Conservation (phyloP, 768 basidiomycete genomes). For the Lentinus tigrinus region DNA sequence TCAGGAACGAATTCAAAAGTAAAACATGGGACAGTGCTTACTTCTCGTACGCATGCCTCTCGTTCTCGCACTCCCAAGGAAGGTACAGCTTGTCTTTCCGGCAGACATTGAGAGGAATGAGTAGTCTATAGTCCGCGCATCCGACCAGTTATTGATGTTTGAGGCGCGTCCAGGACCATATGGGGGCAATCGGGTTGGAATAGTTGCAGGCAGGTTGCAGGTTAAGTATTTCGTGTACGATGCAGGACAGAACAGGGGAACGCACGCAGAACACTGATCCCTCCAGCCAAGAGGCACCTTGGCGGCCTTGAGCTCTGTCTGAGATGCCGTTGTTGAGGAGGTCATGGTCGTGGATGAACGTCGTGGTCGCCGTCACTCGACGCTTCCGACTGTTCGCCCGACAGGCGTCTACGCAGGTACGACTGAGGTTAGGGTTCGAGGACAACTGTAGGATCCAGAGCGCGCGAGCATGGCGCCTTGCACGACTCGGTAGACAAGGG, state of each 20-base stretch:
- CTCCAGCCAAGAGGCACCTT: conserved; percentile 81
- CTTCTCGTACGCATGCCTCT: conserved; percentile 86
- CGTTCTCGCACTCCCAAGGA: conserved; percentile 93
- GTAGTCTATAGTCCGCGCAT: conserved; percentile 48
- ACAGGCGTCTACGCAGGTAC: background rate
- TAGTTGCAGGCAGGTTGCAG: background rate
- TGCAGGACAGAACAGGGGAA: conserved; percentile 15
- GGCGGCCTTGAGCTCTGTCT: conserved; percentile 74
- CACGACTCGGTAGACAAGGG: background rate
- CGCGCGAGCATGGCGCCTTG: background rate
- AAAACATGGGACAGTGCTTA: conserved; percentile 34
- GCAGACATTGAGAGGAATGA: conserved; percentile 87
- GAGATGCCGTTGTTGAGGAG: conserved; percentile 77
- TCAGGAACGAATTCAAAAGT: background rate
- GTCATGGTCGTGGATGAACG: conserved; percentile 45
- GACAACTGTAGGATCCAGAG: background rate
- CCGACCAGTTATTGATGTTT: background rate
- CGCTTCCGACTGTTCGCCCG: background rate
- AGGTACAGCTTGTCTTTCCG: conserved; percentile 74
- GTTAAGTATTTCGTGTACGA: background rate
- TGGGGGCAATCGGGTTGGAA: background rate
- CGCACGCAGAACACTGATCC: conserved; percentile 90
- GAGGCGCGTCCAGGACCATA: background rate
- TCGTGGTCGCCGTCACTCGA: background rate
- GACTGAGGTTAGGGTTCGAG: conserved; percentile 9